Conservation (phyloP, 2,329 filamentous ascomycete genomes). For the Cercospora sp. region DNA sequence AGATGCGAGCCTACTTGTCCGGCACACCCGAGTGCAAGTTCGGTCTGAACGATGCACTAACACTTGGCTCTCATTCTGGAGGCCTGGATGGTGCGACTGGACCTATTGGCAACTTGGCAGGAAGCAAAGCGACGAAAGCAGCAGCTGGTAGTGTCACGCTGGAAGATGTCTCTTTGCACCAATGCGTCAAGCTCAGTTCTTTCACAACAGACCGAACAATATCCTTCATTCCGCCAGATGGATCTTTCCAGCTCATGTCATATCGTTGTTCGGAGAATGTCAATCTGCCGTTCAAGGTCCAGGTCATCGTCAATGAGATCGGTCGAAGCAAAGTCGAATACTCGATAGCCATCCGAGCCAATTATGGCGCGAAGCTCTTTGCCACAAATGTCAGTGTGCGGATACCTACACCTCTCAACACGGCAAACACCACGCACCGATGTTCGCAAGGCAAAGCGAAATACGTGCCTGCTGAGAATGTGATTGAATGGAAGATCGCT, state of each 20-base stretch:
- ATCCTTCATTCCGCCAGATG: slow-evolving; percentile 93
- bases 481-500: slow-evolving; percentile 98
- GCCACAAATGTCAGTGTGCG: slow-evolving; percentile 94
- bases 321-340: slow-evolving; percentile 98
- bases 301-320: slow-evolving; percentile 96
- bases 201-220: slow-evolving; percentile 97
- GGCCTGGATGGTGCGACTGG: slow-evolving; percentile 53
- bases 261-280: slow-evolving; percentile 98
- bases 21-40: slow-evolving; percentile 99
- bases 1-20: slow-evolving; percentile 96
- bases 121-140: slow-evolving; percentile 88
- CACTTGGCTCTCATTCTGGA: slow-evolving; percentile 67
- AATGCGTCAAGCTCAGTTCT: slow-evolving; percentile 95
- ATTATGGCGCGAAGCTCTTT: slow-evolving; percentile 94
- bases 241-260: slow-evolving; percentile 97
- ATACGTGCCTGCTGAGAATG: slow-evolving; percentile 97
- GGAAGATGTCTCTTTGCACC: slow-evolving; percentile 98
- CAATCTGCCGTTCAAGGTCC: slow-evolving; percentile 97
- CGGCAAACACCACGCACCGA: slow-evolving; percentile 86
- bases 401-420: slow-evolving; percentile 95
- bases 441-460: slow-evolving; percentile 96
- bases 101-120: slow-evolving; percentile 73
- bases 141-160: slow-evolving; percentile 93
- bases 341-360: slow-evolving; percentile 94
- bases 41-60: slow-evolving; percentile 88